Evolutionary conservation across 1,139 yeast genomes (phyloP).

Genomic region (Ogataea hybrid): DNA sequence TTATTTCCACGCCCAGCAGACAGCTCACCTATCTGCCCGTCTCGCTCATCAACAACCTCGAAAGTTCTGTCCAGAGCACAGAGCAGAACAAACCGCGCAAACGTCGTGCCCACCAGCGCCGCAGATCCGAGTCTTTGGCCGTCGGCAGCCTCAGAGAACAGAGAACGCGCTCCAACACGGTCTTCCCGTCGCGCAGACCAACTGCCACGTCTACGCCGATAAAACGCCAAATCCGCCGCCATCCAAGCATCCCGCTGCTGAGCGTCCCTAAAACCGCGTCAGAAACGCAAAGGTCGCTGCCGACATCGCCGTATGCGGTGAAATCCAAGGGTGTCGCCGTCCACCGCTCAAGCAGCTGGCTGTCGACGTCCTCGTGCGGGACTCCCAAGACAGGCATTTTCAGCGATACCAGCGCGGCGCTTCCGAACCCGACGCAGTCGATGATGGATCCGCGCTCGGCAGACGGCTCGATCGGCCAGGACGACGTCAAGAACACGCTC

Average conservation of each 20-base stretch:
- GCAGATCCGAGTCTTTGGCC: conserved; percentile 19
- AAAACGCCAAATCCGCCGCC: conserved; percentile 7
- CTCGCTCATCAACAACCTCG: conserved; percentile 13
- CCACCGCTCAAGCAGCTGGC: conserved; percentile 1
- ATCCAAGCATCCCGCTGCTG: conserved; percentile 12
- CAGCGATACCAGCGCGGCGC: neutral
- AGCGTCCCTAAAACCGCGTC: conserved; percentile 3
- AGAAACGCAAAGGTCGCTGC: conserved; percentile 2
- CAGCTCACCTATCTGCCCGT: conserved; percentile 12
- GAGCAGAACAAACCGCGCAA: conserved; percentile 5
- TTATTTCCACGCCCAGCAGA: conserved; percentile 38
- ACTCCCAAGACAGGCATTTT: neutral
- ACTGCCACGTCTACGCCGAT: conserved; percentile 5
- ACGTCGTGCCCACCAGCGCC: conserved; percentile 13
- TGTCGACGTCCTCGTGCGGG: neutral
- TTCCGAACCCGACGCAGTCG: neutral
- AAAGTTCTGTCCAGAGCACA: neutral
- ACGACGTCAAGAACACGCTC: conserved; percentile 5
- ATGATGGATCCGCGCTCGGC: neutral
- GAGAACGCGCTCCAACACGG: conserved; percentile 7
- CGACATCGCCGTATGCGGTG: conserved; percentile 5
- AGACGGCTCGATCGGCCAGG: conserved; percentile 4
- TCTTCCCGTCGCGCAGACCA: conserved; percentile 9
- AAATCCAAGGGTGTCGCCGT: neutral
- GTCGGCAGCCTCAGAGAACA: conserved; percentile 11